Percentiles rank a stretch among this genome's conserved stretches.
phyloP scores from a whole-genome alignment of 2,329 filamentous ascomycete genomes.

The Ophiostoma sp. region DNA sequence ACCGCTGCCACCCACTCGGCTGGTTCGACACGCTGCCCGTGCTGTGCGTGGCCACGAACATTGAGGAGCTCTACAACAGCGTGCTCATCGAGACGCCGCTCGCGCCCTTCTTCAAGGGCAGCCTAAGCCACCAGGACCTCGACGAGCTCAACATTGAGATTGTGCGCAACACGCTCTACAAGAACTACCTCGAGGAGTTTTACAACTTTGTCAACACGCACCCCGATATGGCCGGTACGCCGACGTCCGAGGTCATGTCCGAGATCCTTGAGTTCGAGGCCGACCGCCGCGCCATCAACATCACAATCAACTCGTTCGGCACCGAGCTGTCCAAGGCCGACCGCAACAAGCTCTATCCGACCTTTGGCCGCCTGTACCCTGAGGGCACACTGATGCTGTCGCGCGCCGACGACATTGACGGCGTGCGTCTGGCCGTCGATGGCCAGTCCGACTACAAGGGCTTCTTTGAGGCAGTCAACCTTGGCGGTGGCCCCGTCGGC shows the following conservation, averaged over 20 bases:
- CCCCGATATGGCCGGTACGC: constrained; percentile 80
- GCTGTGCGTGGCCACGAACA: constrained; percentile 95
- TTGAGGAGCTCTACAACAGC: constrained; percentile 97
- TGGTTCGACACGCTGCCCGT: constrained; percentile 99
- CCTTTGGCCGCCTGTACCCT: constrained; percentile 85
- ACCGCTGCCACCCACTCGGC: constrained; percentile 92
- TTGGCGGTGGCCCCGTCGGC: constrained; percentile 68
- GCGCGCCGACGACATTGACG: constrained; percentile 90
- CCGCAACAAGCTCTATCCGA: constrained; percentile 93
- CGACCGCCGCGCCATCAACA: constrained; percentile 95
- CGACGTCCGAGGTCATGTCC: constrained; percentile 91
- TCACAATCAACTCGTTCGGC: constrained; percentile 97
- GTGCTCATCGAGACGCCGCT: constrained; percentile 96
- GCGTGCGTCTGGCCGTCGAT: constrained; percentile 89
- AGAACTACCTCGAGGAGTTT: constrained; percentile 99
- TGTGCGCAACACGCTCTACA: constrained; percentile 96
- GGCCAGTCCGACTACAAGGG: constrained; percentile 90
- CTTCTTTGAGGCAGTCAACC: constrained; percentile 90
- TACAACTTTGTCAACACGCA: constrained; percentile 90
- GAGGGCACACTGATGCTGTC: constrained; percentile 95
- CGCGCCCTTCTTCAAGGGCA: constrained; percentile 96
- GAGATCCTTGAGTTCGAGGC: constrained; percentile 97
- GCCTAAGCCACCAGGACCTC: constrained; percentile 90
- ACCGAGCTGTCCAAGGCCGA: constrained; percentile 93
- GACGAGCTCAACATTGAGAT: constrained; percentile 99